Conservation (phyloP, 2,329 filamentous ascomycete genomes). For the Thielaviopsis cerberus region DNA sequence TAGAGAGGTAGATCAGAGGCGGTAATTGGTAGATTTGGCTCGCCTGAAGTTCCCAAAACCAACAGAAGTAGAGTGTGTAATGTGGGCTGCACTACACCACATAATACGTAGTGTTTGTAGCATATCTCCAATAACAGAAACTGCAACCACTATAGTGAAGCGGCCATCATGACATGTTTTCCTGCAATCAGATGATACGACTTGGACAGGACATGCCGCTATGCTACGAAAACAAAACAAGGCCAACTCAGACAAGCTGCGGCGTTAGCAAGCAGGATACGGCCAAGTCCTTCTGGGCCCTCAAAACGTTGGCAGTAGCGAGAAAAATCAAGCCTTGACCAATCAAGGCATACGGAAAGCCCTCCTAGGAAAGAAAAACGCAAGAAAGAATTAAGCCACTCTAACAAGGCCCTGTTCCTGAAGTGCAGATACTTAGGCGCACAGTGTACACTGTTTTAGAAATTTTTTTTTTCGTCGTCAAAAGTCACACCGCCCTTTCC, state of each 20-base stretch:
- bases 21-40: background rate
- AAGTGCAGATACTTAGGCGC: slow-evolving; percentile 7
- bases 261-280: background rate
- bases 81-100: background rate
- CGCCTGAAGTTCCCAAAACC: background rate
- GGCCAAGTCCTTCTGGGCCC: background rate
- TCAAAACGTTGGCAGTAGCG: background rate
- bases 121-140: background rate
- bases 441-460: slow-evolving; percentile 12
- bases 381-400: slow-evolving; percentile 4
- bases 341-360: slow-evolving; percentile 6
- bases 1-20: background rate
- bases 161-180: background rate
- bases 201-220: background rate
- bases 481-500: slow-evolving; percentile 12
- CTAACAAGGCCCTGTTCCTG: background rate
- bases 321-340: background rate
- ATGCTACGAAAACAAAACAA: background rate
- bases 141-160: background rate
- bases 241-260: background rate
- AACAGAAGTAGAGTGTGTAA: background rate
- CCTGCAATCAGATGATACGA: background rate
- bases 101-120: background rate
- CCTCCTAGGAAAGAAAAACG: background rate
- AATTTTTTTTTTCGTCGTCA: slow-evolving; percentile 8